These are phyloP conservation scores for Sonneratia caseolaris DNA, from an alignment of 345 rosid genomes.

Conservation along the genomic window DNA sequence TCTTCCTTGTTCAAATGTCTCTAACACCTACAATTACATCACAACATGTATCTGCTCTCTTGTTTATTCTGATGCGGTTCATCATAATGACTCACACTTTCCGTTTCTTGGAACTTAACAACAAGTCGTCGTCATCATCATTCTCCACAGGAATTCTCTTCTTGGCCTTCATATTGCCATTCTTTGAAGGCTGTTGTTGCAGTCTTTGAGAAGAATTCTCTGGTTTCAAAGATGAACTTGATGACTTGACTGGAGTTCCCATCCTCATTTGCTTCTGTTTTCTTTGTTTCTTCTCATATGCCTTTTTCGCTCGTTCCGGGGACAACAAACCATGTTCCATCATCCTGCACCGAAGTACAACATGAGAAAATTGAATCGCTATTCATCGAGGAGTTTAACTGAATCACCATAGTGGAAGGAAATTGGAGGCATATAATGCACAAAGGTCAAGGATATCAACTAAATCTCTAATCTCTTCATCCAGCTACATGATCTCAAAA, in stretches of 20 bases:
- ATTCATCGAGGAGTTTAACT: neutral
- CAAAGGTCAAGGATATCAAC: neutral
- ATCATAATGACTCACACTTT: conserved; percentile 32
- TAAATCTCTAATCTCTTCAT: neutral
- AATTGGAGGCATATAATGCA: neutral
- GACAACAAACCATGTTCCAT: conserved; percentile 96
- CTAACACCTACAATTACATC: neutral
- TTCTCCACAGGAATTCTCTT: conserved; percentile 42
- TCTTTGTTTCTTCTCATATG: conserved; percentile 77
- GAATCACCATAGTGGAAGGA: neutral
- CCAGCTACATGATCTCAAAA: neutral
- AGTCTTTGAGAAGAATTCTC: conserved; percentile 42
- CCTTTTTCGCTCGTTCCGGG: conserved; percentile 60
- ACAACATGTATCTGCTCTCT: neutral
- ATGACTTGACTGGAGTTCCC: conserved; percentile 55
- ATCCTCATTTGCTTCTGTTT: conserved; percentile 64
- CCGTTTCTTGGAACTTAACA: conserved; percentile 60
- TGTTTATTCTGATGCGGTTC: neutral
- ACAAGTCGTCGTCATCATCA: conserved; percentile 37
- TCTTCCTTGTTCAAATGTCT: neutral
- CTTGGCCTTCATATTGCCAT: conserved; percentile 55
- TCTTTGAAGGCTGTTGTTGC: conserved; percentile 42
- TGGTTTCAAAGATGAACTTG: conserved; percentile 38
- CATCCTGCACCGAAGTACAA: conserved; percentile 40
- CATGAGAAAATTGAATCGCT: neutral